Evolutionary conservation across 2,329 filamentous ascomycete genomes (phyloP), one percentile per base, ranked within the genome.

Genomic region (Akanthomyces uredinophilus): DNA sequence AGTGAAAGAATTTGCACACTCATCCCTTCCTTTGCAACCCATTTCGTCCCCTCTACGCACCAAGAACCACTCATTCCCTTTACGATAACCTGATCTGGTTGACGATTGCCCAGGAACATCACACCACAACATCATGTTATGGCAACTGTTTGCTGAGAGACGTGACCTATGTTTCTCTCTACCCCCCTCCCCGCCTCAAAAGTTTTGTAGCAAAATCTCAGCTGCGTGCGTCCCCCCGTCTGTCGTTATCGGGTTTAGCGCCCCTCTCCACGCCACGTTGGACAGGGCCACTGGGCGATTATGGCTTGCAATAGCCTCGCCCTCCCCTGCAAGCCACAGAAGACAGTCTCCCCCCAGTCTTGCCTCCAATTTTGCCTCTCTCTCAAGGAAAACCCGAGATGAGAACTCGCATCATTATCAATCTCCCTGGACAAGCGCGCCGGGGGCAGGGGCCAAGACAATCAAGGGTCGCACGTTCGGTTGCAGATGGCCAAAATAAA

Each of bases 221-320:
- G 56, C 46, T 59, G 56, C 24, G 46, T 16, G 27, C 11, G 14
- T 14, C 14, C 6, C 16, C 41, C 41, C 53, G 27, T 46, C 22
- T 24, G 27, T 32, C 53, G 18, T 35, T 59, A 59, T 59, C 56
- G 56, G 56, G 56, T 20, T 51, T 59, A 59, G 56, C 56, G 56
- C 29, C 5, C 5, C 14, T 39, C 20, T 35, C 46, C 32, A 41
- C 46, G 47, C 56, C 54, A 41, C 22, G 44, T 32, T 43, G 29
- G 56, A 59, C 35, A 52, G 50, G 35, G 46, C 56, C 44, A 49
- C 11, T 58, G 16, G 44, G 53, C 54, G 54, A 57, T 57, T 47
- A 56, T 49, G 46, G 56, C 46, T 50, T 50, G 56, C 56, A 43
- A 51, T 59, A 59, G 37, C 46, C 56, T 59, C 27, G 24, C 37